Base-by-base conservation (phyloP, 1,284 basidiomycete genomes). In the Exobasidium cylindrosporum region DNA sequence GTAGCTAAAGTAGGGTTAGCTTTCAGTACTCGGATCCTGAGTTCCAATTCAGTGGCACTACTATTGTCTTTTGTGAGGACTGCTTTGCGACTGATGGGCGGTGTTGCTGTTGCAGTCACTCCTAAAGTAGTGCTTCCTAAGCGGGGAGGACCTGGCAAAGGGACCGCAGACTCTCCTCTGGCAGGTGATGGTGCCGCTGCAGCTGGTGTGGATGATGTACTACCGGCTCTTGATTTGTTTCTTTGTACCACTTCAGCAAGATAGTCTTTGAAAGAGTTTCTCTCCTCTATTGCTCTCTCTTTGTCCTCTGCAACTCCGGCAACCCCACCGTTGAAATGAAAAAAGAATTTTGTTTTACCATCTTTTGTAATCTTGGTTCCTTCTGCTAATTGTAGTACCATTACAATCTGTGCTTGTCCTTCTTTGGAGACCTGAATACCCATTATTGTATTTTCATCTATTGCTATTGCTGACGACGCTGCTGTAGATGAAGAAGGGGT, bases 1-100 rank as follows among this genome's bases (percentile, higher is more conserved):
- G 72, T 60, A 10, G 68, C 61, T 4, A 79, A 67, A 10, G 58
- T 35, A 0, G 75, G 69, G 28, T 78, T 71, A 30, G 73, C 67
- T 6, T 68, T 65, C 31, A 78, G 72, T 45, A 79, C 67, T 40
- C 61, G 58, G 44, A 75, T 68, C 21, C 77, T 68, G 29, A 78
- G 63, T 54, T 72, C 69, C 24, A 78, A 66, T 58, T 76, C 76
- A 10, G 17, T 17, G 17, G 17, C 35, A 3, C 67, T 64, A 26
- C 66, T 60, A 1, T 30, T 57, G 3, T 26, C 52, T 52, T 43
- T 31, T 23, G n/a, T 58, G 29, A 40, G 10, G 26, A 24, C 14
- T 21, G 54, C 24, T 17, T 44, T 21, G 46, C 50, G 44, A 11
- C 11, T 30, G 60, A 50, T 21, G 7, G 21, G 24, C 7, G 47